Evolutionary conservation across 2,329 filamentous ascomycete species (phyloP), one percentile per base, ranked within the genome.

Genomic region (Cladorrhinum sp.): DNA sequence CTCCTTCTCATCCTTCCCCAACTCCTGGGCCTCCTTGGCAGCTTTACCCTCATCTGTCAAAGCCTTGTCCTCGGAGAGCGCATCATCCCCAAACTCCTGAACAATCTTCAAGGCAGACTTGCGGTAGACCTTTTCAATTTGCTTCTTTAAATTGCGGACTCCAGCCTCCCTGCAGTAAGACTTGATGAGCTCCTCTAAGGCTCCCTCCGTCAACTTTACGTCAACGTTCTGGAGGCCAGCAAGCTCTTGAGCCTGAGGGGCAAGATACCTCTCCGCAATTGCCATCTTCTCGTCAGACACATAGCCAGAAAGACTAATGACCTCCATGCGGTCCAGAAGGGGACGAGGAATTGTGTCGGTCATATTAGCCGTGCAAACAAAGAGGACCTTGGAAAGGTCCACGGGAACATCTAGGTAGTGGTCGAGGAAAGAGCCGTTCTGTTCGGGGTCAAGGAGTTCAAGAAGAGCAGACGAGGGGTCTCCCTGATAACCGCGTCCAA

Each of bases 361-460:
- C 89, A 98, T 96, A 75, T 99, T 99, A 62, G 95, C 95, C 14
- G 95, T 99, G 82, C 95, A 99, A 48, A 99, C 95, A 73, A 99
- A 99, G 21, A 99, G 83, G 2, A 99, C 95, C 78, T 98, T 98
- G 55, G 93, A 97, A 55, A 99, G 81, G 73, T 99, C 95, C 5
- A 99, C 94, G 0, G 95, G 95, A 0, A 99, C 92, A 74, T 99
- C 95, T 85, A 99, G 92, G 78, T 99, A 99, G 75, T 99, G 95
- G 69, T 99, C 95, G 65, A 99, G 76, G 84, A 99, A 99, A 23
- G 93, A 97, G 72, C 82, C 92, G 78, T 99, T 99, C 74, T 99
- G 95, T 75, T 99, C 95, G 0, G 95, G 95, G 68, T 99, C 95
- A 18, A 99, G 86, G 55, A 99, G 78, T 73, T 99, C 95, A 2